These are phyloP conservation scores for Dentipellis fragilis DNA, from an alignment of 768 basidiomycete species.

Conservation along the genomic window DNA sequence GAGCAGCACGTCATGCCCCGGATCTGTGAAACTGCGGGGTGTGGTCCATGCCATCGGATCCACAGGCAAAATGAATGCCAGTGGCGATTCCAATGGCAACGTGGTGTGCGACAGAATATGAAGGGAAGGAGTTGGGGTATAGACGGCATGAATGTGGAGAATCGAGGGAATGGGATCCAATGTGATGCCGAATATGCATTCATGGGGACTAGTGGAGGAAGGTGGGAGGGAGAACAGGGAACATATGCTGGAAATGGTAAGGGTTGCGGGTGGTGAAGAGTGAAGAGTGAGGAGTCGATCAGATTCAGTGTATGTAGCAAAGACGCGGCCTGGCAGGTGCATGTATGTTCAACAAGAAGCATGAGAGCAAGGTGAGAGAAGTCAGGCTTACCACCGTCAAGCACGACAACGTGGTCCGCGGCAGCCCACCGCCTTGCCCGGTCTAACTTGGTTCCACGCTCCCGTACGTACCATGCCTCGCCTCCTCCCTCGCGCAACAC, in stretches of 20 bases:
- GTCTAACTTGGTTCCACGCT: constrained; percentile 36
- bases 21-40: constrained; percentile 10
- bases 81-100: constrained; percentile 41
- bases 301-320: constrained; percentile 50
- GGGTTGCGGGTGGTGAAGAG: constrained; percentile 30
- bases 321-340: constrained; percentile 33
- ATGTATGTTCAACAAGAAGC: constrained; percentile 2
- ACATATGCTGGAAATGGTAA: constrained; percentile 41
- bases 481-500: constrained; percentile 51
- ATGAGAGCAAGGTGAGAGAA: background rate
- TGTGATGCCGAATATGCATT: constrained; percentile 60
- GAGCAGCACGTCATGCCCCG: constrained; percentile 62
- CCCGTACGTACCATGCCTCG: constrained; percentile 52
- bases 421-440: constrained; percentile 42
- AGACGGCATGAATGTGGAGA: constrained; percentile 40
- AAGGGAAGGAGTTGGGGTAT: constrained; percentile 28
- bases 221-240: constrained; percentile 57
- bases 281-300: constrained; percentile 42
- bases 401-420: constrained; percentile 60
- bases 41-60: constrained; percentile 82
- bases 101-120: constrained; percentile 35
- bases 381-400: constrained; percentile 45
- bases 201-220: constrained; percentile 25
- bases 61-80: constrained; percentile 52
- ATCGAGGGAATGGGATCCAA: constrained; percentile 38